Evolutionary conservation across 345 rosid genomes (phyloP).

Genomic region (Schrenkiella parvula): DNA sequence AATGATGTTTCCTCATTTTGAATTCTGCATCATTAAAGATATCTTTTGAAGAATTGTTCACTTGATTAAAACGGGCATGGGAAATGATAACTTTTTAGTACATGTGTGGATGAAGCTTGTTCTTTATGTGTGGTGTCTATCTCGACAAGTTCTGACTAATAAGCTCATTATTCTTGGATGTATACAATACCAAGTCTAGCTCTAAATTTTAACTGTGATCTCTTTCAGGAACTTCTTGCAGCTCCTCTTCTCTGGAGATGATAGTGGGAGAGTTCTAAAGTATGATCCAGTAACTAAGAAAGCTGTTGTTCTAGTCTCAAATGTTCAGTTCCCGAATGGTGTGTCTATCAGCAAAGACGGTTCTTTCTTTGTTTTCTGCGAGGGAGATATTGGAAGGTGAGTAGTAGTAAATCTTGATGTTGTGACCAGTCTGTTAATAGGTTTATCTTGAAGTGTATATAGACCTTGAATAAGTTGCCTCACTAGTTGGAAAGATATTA

Average conservation of each 20-base stretch:
- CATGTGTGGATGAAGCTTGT: not conserved
- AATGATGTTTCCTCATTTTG: not conserved
- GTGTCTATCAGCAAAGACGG: slow-evolving; percentile 83
- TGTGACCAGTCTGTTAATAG: not conserved
- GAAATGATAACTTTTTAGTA: not conserved
- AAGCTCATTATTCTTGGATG: not conserved
- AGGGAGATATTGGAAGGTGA: slow-evolving; percentile 66
- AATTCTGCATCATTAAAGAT: not conserved
- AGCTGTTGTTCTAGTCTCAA: slow-evolving; percentile 59
- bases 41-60: not conserved
- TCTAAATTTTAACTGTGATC: not conserved
- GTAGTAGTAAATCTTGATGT: slow-evolving; percentile 2
- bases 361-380: slow-evolving; percentile 69
- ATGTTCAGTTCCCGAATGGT: slow-evolving; percentile 86
- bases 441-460: not conserved
- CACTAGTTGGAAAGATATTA: not conserved
- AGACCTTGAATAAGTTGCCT: not conserved
- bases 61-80: not conserved
- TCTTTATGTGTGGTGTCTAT: not conserved
- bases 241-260: slow-evolving; percentile 67
- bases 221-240: slow-evolving; percentile 82
- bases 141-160: not conserved
- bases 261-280: slow-evolving; percentile 69
- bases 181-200: not conserved
- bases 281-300: slow-evolving; percentile 63